Percentiles rank a stretch among this genome's conserved stretches.
These are phyloP conservation scores for Alternaria sp. DNA, from an alignment of 2,329 filamentous ascomycete species.

Conservation along the genomic window DNA sequence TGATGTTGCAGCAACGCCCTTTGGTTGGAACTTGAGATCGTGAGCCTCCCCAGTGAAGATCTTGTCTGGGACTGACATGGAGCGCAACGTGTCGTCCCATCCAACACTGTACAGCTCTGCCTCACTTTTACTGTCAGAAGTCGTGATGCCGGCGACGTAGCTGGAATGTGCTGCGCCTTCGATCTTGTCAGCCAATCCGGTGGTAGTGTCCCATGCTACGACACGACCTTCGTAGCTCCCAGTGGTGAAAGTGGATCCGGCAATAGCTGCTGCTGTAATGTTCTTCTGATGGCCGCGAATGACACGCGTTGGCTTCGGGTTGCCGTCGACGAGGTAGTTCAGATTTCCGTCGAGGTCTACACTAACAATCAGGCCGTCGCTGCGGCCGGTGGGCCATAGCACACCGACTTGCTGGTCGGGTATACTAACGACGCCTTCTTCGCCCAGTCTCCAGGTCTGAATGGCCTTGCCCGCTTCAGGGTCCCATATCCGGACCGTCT, in stretches of 20 bases:
- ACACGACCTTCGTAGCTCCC: constrained; percentile 92
- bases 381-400: constrained; percentile 83
- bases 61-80: constrained; percentile 75
- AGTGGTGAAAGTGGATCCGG: constrained; percentile 76
- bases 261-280: constrained; percentile 77
- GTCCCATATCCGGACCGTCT: constrained; percentile 95
- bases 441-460: constrained; percentile 86
- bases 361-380: constrained; percentile 87
- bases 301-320: constrained; percentile 71
- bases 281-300: constrained; percentile 91
- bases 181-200: constrained; percentile 72
- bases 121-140: constrained; percentile 48
- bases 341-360: constrained; percentile 88
- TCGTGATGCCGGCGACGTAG: constrained; percentile 79
- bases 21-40: constrained; percentile 81
- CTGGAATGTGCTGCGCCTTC: constrained; percentile 86
- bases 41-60: constrained; percentile 75
- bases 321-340: constrained; percentile 83
- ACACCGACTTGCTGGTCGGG: constrained; percentile 93
- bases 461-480: constrained; percentile 77
- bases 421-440: constrained; percentile 74
- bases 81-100: constrained; percentile 92
- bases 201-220: constrained; percentile 80
- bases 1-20: constrained; percentile 69
- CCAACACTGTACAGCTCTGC: constrained; percentile 79